Percentiles rank a stretch among this genome's conserved stretches.
These are phyloP conservation scores for Pycnococcus provasolii DNA, from an alignment of 139 green algal genomes.

Conservation along the genomic window DNA sequence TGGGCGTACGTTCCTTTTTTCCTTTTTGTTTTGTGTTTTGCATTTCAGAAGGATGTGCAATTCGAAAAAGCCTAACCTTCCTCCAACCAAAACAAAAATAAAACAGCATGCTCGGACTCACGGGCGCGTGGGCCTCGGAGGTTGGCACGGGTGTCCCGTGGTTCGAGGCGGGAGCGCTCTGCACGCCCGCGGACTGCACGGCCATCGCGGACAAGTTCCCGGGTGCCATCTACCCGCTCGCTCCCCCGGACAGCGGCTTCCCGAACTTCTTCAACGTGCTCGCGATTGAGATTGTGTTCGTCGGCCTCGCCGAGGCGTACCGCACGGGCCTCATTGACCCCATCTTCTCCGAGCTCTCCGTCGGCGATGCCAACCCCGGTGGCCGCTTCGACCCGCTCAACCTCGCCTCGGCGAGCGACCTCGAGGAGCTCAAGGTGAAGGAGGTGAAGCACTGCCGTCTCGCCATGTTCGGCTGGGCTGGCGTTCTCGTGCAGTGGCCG, in stretches of 20 bases:
- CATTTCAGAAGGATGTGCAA: no score
- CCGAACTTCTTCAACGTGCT: constrained; percentile 32
- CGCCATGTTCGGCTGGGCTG: constrained; percentile 74
- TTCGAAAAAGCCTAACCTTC: no score
- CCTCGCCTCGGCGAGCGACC: constrained; percentile 12
- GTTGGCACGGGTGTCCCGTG: constrained; percentile 21
- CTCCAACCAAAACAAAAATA: no score
- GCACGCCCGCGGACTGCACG: neutral
- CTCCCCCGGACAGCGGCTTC: neutral
- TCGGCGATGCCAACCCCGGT: neutral
- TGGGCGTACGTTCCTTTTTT: neutral
- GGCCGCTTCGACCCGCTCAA: constrained; percentile 30
- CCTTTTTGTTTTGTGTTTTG: no score
- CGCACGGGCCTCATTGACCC: constrained; percentile 6
- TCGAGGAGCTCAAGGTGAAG: constrained; percentile 64
- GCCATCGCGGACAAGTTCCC: constrained; percentile 9
- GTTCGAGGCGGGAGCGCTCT: constrained; percentile 25
- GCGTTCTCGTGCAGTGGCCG: constrained; percentile 25
- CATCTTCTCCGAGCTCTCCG: neutral
- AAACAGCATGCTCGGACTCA: constrained; percentile 12
- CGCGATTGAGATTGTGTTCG: constrained; percentile 57
- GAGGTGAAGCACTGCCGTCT: constrained; percentile 85
- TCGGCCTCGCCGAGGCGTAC: constrained; percentile 61
- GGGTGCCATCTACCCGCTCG: constrained; percentile 18
- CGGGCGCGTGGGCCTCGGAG: constrained; percentile 12